Percentiles rank a stretch among this genome's conserved stretches.
Conservation (phyloP, 2,329 filamentous ascomycete genomes). For the Cordyceps tenuipes region DNA sequence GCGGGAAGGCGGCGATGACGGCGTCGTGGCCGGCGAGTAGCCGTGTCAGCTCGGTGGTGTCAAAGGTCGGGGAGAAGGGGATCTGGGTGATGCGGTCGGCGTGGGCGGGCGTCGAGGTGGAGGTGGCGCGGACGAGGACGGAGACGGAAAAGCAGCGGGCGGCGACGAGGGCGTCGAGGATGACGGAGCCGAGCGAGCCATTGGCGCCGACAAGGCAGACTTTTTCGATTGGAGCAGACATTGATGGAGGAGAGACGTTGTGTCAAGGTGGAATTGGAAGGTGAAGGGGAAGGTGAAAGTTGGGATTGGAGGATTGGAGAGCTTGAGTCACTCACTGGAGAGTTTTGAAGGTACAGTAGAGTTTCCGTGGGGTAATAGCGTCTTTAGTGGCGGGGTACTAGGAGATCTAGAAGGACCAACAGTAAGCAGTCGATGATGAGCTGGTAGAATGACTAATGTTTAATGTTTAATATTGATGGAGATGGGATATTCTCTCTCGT, state of each 20-base stretch:
- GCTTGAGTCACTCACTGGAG: too few relatives aligned
- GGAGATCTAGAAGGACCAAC: too few relatives aligned
- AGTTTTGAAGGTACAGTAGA: not conserved
- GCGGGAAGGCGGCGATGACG: conserved; percentile 34
- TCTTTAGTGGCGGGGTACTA: not conserved
- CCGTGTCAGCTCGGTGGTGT: conserved; percentile 30
- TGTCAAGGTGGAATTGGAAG: too few relatives aligned
- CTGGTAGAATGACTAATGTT: not conserved
- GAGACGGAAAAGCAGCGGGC: conserved; percentile 40
- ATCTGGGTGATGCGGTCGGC: conserved; percentile 17
- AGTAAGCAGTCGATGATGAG: too few relatives aligned
- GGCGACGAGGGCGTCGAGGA: conserved; percentile 29
- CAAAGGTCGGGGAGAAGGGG: conserved; percentile 22
- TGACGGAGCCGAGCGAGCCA: conserved; percentile 31
- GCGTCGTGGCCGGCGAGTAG: conserved; percentile 50
- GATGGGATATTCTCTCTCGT: too few relatives aligned
- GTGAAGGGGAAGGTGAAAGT: not conserved
- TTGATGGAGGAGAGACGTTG: not conserved
- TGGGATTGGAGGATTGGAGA: too few relatives aligned
- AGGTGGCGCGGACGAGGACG: conserved; percentile 39
- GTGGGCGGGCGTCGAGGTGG: conserved; percentile 22
- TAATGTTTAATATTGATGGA: not conserved
- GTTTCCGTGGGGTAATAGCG: conserved; percentile 10
- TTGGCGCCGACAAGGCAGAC: conserved; percentile 28
- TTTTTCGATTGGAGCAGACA: conserved; percentile 19